A percentile compares a stretch with the other conserved stretches of the same genome.
Conservation (phyloP, 2,329 filamentous ascomycete species). For the Apiospora pterosperma region DNA sequence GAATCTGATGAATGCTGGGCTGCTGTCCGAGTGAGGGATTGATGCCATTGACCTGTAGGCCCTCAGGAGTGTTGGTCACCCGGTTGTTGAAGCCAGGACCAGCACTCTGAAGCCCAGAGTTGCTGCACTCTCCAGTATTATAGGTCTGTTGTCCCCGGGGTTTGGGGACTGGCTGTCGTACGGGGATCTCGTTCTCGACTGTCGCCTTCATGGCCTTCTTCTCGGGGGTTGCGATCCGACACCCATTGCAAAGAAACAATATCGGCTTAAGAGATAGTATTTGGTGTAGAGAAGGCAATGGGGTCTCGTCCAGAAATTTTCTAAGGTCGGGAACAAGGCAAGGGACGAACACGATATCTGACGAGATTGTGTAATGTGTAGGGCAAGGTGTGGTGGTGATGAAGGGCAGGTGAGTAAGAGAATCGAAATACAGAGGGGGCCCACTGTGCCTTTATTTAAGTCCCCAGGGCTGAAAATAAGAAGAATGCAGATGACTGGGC, state of each 20-base stretch:
- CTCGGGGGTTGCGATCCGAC: background rate
- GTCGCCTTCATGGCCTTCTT: constrained; percentile 9
- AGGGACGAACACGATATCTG: background rate
- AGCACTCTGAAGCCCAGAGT: constrained; percentile 11
- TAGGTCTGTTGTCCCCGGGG: background rate
- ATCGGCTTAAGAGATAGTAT: background rate
- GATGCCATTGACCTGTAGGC: constrained; percentile 13
- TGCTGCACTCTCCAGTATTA: background rate
- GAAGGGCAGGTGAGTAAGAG: background rate
- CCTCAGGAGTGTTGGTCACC: constrained; percentile 15
- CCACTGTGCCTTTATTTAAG: background rate
- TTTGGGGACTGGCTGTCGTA: background rate
- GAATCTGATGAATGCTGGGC: constrained; percentile 14
- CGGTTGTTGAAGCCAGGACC: constrained; percentile 16
- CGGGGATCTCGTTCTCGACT: constrained; percentile 4
- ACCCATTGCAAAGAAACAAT: background rate
- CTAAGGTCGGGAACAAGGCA: background rate
- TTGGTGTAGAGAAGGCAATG: background rate
- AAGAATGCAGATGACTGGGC: background rate
- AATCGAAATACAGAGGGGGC: background rate
- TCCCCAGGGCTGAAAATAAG: background rate
- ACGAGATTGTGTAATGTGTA: background rate
- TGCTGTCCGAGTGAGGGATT: constrained; percentile 17
- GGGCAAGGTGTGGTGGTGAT: background rate
- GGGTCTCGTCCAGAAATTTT: background rate